Evolutionary conservation across 257 asterid genomes (phyloP).

Genomic region (Scutellaria galericulata): DNA sequence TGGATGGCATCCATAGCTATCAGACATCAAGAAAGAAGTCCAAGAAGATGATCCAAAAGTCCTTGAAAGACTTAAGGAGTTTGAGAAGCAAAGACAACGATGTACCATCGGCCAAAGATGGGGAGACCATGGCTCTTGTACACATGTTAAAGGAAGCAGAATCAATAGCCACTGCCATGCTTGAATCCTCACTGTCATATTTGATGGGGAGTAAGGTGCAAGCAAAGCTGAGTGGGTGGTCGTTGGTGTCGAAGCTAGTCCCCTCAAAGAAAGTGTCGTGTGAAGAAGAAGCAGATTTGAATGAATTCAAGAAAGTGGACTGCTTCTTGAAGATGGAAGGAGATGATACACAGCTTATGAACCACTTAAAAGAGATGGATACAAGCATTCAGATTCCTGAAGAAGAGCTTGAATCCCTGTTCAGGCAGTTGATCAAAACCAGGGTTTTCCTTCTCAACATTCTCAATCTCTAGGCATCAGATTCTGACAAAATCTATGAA

Average conservation of each 20-base stretch:
- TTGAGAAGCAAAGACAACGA: conserved; percentile 1
- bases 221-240: conserved; percentile 36
- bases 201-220: conserved; percentile 31
- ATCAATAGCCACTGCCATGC: conserved; percentile 21
- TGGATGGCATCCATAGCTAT: conserved; percentile 23
- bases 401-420: conserved; percentile 40
- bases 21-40: conserved; percentile 22
- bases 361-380: conserved; percentile 45
- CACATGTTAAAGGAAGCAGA: conserved; percentile 38
- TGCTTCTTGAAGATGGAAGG: conserved; percentile 32
- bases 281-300: conserved; percentile 20
- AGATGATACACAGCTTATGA: conserved; percentile 23
- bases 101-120: conserved; percentile 13
- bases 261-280: conserved; percentile 22
- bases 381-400: conserved; percentile 42
- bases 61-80: conserved; percentile 37
- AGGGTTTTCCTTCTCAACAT: conserved; percentile 50
- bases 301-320: conserved; percentile 45
- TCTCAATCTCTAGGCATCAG: conserved; percentile 38
- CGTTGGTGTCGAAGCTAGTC: conserved; percentile 44
- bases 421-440: conserved; percentile 46
- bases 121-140: conserved; percentile 29
- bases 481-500: conserved; percentile 7
- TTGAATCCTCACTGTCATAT: conserved; percentile 37
- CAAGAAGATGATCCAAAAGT: conserved; percentile 35